These are phyloP conservation scores for Chaetomium fimeti DNA, from an alignment of 495 filamentous ascomycete genomes.

Conservation along the genomic window DNA sequence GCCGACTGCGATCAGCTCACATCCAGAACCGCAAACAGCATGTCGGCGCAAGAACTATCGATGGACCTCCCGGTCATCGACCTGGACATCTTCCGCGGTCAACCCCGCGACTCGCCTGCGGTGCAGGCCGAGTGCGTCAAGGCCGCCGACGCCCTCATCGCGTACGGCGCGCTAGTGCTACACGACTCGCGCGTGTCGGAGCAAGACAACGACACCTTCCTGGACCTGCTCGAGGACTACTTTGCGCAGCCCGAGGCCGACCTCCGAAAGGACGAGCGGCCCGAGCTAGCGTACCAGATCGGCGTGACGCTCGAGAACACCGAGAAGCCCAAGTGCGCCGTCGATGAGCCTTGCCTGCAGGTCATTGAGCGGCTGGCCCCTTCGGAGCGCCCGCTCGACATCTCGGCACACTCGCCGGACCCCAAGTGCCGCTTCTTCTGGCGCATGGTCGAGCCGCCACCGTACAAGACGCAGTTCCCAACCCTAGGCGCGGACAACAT, in stretches of 20 bases:
- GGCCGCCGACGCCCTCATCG: conserved; percentile 48
- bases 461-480: conserved; percentile 49
- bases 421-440: conserved; percentile 55
- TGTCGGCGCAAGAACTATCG: conserved; percentile 28
- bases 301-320: conserved; percentile 56
- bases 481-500: conserved; percentile 48
- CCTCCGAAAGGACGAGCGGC: conserved; percentile 46
- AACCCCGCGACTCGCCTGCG: conserved; percentile 35
- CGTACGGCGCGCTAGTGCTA: conserved; percentile 50
- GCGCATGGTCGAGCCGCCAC: conserved; percentile 47
- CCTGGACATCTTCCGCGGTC: conserved; percentile 47
- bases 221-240: conserved; percentile 56
- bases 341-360: conserved; percentile 51
- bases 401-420: conserved; percentile 46
- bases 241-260: conserved; percentile 49
- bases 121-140: conserved; percentile 47
- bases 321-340: conserved; percentile 55
- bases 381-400: conserved; percentile 49
- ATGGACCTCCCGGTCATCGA: conserved; percentile 57
- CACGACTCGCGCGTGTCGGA: conserved; percentile 54
- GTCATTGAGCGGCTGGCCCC: conserved; percentile 49
- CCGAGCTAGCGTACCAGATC: conserved; percentile 51
- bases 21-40: neutral
- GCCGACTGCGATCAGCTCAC: no score
- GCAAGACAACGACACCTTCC: conserved; percentile 48